Base-by-base conservation (phyloP, 2,329 filamentous ascomycete genomes). In the Ustilaginoidea virens region DNA sequence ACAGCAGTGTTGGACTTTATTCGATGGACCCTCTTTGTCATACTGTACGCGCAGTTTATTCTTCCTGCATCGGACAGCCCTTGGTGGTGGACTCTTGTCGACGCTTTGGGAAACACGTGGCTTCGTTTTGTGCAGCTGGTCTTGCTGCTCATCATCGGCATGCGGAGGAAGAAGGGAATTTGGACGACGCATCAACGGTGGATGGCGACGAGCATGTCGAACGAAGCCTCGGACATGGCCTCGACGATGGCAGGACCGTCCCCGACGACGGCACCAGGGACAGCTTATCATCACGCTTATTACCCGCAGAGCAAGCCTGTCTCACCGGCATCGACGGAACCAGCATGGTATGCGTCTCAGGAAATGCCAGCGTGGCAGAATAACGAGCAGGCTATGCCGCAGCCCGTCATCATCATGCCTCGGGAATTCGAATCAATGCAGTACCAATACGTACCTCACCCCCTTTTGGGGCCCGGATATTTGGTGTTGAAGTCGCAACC, bases 91-190 rank as follows among this genome's bases (percentile, higher is more conserved):
- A 30, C 22, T 23, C 19, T 34, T 11, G 15, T 34, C 13, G 33
- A 34, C 16, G 33, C 23, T 9, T 12, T 34, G 5, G 33, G 33
- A 7, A 34, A 34, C 13, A 34, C 33, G 12, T 34, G 33, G 33
- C 23, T 34, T 22, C 33, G 33, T 11, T 29, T 32, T 14, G 3
- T 18, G 11, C 29, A 34, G 27, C 17, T 34, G 5, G 15, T 19
- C 10, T 9, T 34, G 20, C 18, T 34, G 14, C 23, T 34, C 9
- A 17, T 34, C 5, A 30, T 34, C 16, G 33, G 33, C 17, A 34
- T 34, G 20, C 24, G 33, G 18, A 26, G 24, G 23, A 32, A 16
- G 17, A 32, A 34, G 15, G 33, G 33, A 12, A 28, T 34, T 13
- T 34, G 33, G 33, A 34, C 33, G 18, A 34, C 27, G 4, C 29